These are phyloP conservation scores for Sclerotinia sclerotiorum DNA, from an alignment of 2,329 filamentous ascomycete genomes.

Conservation along the genomic window DNA sequence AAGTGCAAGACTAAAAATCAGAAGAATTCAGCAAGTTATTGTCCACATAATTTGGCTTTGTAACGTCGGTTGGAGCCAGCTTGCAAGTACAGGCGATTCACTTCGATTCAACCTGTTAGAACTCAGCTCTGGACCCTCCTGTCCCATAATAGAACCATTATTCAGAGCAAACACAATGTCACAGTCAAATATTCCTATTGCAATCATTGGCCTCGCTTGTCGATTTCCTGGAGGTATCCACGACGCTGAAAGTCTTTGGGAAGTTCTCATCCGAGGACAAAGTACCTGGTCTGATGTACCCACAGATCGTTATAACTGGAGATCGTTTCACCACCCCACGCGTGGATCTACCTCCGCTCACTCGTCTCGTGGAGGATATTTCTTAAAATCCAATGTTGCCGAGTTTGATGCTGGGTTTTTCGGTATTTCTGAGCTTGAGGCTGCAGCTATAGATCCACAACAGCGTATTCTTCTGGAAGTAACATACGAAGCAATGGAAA, in stretches of 20 bases:
- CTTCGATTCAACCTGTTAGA: background rate
- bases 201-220: slow-evolving; percentile 3
- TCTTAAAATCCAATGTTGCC: background rate
- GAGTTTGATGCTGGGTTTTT: slow-evolving; percentile 19
- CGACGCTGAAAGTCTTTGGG: slow-evolving; percentile 37
- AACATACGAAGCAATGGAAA: slow-evolving; percentile 19
- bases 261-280: slow-evolving; percentile 66
- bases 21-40: background rate
- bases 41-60: background rate
- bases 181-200: slow-evolving; percentile 28
- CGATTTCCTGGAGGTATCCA: background rate
- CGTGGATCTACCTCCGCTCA: background rate
- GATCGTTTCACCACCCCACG: background rate
- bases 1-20: background rate
- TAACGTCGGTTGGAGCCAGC: background rate
- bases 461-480: slow-evolving; percentile 14
- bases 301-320: slow-evolving; percentile 54
- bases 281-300: slow-evolving; percentile 65
- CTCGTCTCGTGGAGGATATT: slow-evolving; percentile 3
- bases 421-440: slow-evolving; percentile 3
- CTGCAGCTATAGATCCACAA: slow-evolving; percentile 22
- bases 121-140: background rate
- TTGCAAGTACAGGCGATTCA: background rate
- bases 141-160: background rate
- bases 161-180: slow-evolving; percentile 27